A percentile compares a stretch with the other conserved stretches of the same genome.
These are phyloP conservation scores for Penicillium diatomitis DNA, from an alignment of 495 filamentous ascomycete genomes.

Conservation along the genomic window DNA sequence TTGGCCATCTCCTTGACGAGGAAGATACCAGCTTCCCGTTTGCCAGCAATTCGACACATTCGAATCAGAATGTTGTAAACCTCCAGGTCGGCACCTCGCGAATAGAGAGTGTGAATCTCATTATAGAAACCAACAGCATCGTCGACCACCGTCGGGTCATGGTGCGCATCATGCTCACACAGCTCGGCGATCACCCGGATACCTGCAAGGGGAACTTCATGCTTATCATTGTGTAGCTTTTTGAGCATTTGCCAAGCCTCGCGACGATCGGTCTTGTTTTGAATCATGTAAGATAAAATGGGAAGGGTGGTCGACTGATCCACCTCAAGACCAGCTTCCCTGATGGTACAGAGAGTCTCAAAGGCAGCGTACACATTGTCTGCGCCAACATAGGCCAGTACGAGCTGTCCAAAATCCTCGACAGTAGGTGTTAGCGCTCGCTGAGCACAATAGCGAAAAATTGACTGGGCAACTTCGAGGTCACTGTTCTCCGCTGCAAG, in stretches of 20 bases:
- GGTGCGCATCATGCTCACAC: constrained; percentile 19
- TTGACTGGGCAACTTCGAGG: constrained; percentile 41
- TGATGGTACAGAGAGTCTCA: constrained; percentile 59
- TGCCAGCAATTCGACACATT: constrained; percentile 42
- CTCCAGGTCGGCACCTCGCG: constrained; percentile 45
- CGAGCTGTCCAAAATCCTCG: constrained; percentile 69
- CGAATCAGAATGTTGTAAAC: constrained; percentile 62
- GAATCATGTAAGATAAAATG: constrained; percentile 41
- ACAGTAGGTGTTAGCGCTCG: constrained; percentile 42
- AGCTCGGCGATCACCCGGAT: constrained; percentile 25
- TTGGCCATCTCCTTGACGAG: constrained; percentile 65
- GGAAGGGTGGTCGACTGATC: constrained; percentile 46
- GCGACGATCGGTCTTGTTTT: constrained; percentile 17
- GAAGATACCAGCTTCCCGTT: constrained; percentile 54
- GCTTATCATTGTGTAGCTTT: constrained; percentile 29
- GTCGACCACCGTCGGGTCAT: constrained; percentile 23
- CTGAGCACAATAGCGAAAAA: constrained; percentile 30
- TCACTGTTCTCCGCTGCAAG: constrained; percentile 60
- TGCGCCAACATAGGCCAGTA: constrained; percentile 54
- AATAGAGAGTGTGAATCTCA: constrained; percentile 52
- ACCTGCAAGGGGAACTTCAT: constrained; percentile 22
- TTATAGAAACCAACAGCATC: constrained; percentile 64
- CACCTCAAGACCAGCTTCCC: constrained; percentile 43
- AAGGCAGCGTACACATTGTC: constrained; percentile 49
- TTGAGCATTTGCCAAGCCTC: constrained; percentile 47